Base-by-base conservation (phyloP, 352 stramenopile species). In the Peronospora destructor region DNA sequence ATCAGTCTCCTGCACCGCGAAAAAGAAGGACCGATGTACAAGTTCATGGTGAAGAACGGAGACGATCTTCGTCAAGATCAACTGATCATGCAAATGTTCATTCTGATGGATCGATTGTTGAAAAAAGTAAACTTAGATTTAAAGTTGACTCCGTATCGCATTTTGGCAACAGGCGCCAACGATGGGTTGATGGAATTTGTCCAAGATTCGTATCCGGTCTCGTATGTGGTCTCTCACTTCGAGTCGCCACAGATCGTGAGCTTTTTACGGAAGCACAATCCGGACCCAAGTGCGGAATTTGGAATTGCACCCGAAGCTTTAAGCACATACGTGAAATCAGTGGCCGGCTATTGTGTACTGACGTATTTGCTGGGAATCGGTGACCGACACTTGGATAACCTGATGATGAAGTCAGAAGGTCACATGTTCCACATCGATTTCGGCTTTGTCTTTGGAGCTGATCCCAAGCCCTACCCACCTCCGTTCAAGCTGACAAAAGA, bases 341-440 rank as follows among this genome's bases (percentile, higher is more conserved):
- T 97, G 47, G 97, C 97, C 14, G 97, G 96, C 16, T 99, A 99
- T 72, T 99, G 97, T 59, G 97, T 99, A 10, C 85, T 99, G 32
- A 99, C 97, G 34, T 99, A 99, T 75, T 67, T 99, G 16, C 69
- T 99, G 10, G 95, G 96, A 26, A 98, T 99, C 54, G 97, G 97
- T 25, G 97, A 99, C 82, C 82, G 97, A 7, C 97, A 99, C 68
- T 82, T 99, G 50, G 97, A 99, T 65, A 99, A 99, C 68, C 81
- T 99, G 50, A 98, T 99, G 95, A 91, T 99, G 56, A 92, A 90
- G 46, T 81, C 85, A 2, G 79, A 87, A 53, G 97, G 97, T 13
- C 85, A 98, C 58, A 80, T 99, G 36, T 99, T 99, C 73, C 97
- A 99, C 66, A 99, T 99, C 68, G 97, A 98, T 73, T 99, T 99